Base-by-base conservation (phyloP, 1,284 basidiomycete genomes). In the Irpex lacteus region DNA sequence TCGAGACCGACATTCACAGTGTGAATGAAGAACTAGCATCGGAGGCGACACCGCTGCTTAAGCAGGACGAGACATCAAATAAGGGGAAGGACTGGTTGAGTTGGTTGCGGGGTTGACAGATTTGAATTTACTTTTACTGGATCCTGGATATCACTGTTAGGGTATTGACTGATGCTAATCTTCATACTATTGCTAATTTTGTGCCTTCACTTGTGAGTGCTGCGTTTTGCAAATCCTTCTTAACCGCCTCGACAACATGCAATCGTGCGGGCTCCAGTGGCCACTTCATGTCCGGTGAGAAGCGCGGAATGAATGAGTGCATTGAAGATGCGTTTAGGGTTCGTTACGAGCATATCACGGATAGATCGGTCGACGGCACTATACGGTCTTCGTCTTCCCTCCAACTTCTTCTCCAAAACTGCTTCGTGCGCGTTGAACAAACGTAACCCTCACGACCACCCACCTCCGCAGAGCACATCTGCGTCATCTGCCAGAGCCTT, bases 31-130 rank as follows among this genome's bases (percentile, higher is more conserved):
- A 34, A n/a, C 7, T 34, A 0, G 63, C 58, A 5, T 60, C 62
- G 4, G 71, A 73, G 62, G 65, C 66, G 37, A 70, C 71, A 19
- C 71, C 72, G 13, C 59, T 74, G 21, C 59, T 74, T 59, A 63
- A 60, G 60, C 69, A 67, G 60, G 58, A 60, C 56, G 40, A 47
- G n/a, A 21, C 32, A 13, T 7, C 52, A 15, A 18, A 54, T 15
- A n/a, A 50, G 6, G 32, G 19, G 18, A 15, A 56, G 50, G 49
- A 36, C 34, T 66, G 65, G 65, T 61, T 61, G 7, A 37, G 50
- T 19, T 59, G 65, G 61, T 26, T 63, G 34, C 54, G 54, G 26
- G 21, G 54, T 32, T 56, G 32, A 56, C 50, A n/a, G 13, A 15
- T 13, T 11, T 59, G 49, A 34, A 34, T 34, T 34, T n/a, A 15